Evolutionary conservation across 495 filamentous ascomycete genomes (phyloP), one percentile per base, ranked within the genome.

Genomic region (Podospora sp.): DNA sequence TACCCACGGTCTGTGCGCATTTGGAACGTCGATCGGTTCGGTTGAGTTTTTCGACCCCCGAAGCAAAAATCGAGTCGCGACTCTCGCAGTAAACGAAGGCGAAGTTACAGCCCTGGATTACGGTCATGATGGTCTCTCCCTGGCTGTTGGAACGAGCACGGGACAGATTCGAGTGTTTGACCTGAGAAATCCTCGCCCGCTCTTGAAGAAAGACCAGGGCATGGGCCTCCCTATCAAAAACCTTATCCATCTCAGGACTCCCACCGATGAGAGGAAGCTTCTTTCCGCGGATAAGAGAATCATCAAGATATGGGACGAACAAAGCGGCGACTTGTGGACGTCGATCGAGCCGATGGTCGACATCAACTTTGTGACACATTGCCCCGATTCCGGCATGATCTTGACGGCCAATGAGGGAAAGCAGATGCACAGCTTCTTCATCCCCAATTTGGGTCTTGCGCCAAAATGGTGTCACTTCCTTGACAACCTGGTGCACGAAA

Each of bases 401-500:
- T 79, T 97, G 65, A 97, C 95, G 1, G 96, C 96, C 11, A 98
- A 98, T 74, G 96, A 99, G 81, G 75, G 75, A 57, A 77, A 77
- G 58, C 75, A 77, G 35, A 73, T 97, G 76, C 95, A 98, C 79
- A 87, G 92, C 7, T 99, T 97, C 84, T 94, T 97, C 75, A 93
- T 99, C 63, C 96, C 96, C 0, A 93, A 94, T 69, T 86, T 97
- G 20, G 76, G 76, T 62, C 91, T 95, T 12, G 93, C 95, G 0
- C 96, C 96, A 0, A 90, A 85, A 71, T 99, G 96, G 96, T 98
- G 96, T 74, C 88, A 90, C 9, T 97, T 98, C 87, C 81, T 99
- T 35, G 96, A 99, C 74, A 96, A 94, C 72, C 84, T 99, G 60
- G 96, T 97, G 18, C 96, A 99, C 77, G 96, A 99, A 75, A 97